These are phyloP conservation scores for Terfezia claveryi DNA, from an alignment of 495 filamentous ascomycete species.

Conservation along the genomic window DNA sequence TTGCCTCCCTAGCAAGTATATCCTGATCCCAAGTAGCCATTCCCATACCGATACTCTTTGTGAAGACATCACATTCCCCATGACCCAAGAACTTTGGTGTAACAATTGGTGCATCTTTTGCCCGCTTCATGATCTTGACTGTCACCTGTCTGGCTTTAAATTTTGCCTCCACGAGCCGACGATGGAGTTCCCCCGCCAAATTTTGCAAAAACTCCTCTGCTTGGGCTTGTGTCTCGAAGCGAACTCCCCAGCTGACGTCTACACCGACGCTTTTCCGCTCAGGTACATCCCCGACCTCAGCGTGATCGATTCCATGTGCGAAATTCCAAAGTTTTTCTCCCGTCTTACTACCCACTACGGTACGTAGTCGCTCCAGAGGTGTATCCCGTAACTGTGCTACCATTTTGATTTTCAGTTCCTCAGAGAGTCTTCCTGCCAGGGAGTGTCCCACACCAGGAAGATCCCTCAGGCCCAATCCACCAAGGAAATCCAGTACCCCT, in stretches of 20 bases:
- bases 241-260: slow-evolving; percentile 94
- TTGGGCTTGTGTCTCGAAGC: slow-evolving; percentile 73
- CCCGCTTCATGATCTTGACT: slow-evolving; percentile 77
- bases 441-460: slow-evolving; percentile 79
- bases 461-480: slow-evolving; percentile 48
- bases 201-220: slow-evolving; percentile 74
- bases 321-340: slow-evolving; percentile 84
- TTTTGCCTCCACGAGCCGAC: slow-evolving; percentile 53
- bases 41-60: slow-evolving; percentile 62
- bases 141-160: slow-evolving; percentile 75
- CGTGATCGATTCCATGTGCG: slow-evolving; percentile 64
- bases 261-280: slow-evolving; percentile 78
- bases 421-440: slow-evolving; percentile 61
- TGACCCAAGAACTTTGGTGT: slow-evolving; percentile 88
- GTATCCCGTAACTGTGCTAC: slow-evolving; percentile 62
- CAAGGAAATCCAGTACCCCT: slow-evolving; percentile 53
- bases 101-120: slow-evolving; percentile 69
- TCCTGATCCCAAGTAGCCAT: slow-evolving; percentile 55
- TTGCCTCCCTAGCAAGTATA: slow-evolving; percentile 51
- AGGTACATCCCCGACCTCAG: slow-evolving; percentile 64
- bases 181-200: slow-evolving; percentile 60
- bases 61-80: slow-evolving; percentile 83
- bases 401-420: slow-evolving; percentile 49
- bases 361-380: slow-evolving; percentile 49
- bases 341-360: slow-evolving; percentile 67